phyloP scores from a whole-genome alignment of 768 basidiomycete species.

The Mycena chlorophos region DNA sequence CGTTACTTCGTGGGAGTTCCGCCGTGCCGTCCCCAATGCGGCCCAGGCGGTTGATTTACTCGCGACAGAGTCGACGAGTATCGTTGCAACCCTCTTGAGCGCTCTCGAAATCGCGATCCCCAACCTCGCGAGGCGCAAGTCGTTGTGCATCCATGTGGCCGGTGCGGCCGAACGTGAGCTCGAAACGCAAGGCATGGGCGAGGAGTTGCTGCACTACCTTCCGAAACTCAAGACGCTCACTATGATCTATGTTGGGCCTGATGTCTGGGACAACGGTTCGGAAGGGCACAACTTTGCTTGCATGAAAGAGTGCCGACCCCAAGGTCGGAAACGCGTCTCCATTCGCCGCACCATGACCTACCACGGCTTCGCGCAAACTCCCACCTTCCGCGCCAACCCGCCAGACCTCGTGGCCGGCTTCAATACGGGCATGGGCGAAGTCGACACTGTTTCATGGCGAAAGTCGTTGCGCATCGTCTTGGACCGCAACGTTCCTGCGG shows the following conservation, averaged over 20 bases:
- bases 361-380: not conserved
- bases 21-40: not conserved
- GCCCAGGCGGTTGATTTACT: not conserved
- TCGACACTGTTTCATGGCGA: not conserved
- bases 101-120: slow-evolving; percentile 2
- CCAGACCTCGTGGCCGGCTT: slow-evolving; percentile 13
- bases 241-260: not conserved
- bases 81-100: not conserved
- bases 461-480: not conserved
- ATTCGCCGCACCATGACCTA: not conserved
- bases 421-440: slow-evolving; percentile 11
- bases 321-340: not conserved
- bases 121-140: slow-evolving; percentile 2
- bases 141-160: slow-evolving; percentile 13
- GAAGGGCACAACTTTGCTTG: not conserved
- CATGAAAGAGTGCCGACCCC: not conserved
- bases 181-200: not conserved
- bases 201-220: slow-evolving; percentile 3
- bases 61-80: not conserved
- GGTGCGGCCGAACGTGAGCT: slow-evolving; percentile 1
- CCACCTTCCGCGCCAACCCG: not conserved
- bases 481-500: not conserved
- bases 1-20: not conserved
- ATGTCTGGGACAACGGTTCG: not conserved
- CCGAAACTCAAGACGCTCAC: not conserved